Conservation (phyloP, 2,329 filamentous ascomycete species). For the Metarhizium sp. region DNA sequence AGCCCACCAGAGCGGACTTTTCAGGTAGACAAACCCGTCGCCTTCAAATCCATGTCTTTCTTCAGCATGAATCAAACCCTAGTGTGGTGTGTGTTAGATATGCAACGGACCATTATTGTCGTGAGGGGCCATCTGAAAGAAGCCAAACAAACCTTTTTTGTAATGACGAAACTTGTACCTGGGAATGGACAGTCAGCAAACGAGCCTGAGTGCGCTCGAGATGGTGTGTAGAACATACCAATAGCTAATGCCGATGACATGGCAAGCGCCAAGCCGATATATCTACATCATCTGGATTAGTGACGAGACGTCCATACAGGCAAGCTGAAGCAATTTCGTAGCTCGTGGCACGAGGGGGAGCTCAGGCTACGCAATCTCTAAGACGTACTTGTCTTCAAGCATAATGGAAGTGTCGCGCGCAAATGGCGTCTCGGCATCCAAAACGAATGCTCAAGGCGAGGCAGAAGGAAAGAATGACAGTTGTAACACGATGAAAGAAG, state of each 20-base stretch:
- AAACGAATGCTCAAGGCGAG: not conserved
- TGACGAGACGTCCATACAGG: not conserved
- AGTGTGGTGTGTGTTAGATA: not conserved
- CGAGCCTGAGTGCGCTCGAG: not conserved
- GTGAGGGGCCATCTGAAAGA: not conserved
- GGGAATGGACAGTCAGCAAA: conserved; percentile 13
- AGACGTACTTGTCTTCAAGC: conserved; percentile 30
- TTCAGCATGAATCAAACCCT: conserved; percentile 86
- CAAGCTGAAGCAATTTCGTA: not conserved
- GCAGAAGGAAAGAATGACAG: not conserved
- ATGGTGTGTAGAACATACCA: conserved; percentile 39
- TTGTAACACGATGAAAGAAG: not conserved
- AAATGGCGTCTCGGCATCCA: conserved; percentile 8
- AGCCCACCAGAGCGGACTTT: conserved; percentile 95
- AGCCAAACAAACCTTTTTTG: conserved; percentile 66
- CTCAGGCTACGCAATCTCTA: not conserved
- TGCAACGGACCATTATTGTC: not conserved
- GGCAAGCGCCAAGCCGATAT: conserved; percentile 67
- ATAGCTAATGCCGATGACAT: conserved; percentile 68
- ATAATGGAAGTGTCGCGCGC: conserved; percentile 13
- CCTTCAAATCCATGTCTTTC: conserved; percentile 93
- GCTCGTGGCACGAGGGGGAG: not conserved
- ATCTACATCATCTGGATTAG: conserved; percentile 37
- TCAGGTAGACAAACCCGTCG: conserved; percentile 88
- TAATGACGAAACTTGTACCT: conserved; percentile 98